phyloP scores from a whole-genome alignment of 352 stramenopile genomes.

The Phytophthora hybrid region DNA sequence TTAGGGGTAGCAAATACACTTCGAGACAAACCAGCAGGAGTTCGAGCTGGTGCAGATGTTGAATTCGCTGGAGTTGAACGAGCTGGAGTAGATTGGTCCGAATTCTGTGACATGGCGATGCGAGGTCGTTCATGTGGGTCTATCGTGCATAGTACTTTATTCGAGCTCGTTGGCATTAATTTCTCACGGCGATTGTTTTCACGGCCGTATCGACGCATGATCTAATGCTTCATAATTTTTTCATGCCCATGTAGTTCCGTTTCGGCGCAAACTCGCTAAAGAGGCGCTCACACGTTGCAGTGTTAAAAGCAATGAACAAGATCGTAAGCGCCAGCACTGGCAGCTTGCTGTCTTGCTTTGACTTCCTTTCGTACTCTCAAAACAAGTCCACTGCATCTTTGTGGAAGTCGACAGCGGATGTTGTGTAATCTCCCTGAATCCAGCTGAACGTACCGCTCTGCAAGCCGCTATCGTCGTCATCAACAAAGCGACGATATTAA shows the following conservation, averaged over 20 bases:
- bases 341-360: slow-evolving; percentile 11
- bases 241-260: slow-evolving; percentile 14
- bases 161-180: slow-evolving; percentile 12
- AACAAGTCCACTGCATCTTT: neutral
- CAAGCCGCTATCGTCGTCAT: slow-evolving; percentile 6
- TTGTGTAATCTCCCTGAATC: slow-evolving; percentile 8
- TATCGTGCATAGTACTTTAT: slow-evolving; percentile 8
- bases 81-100: slow-evolving; percentile 1
- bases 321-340: slow-evolving; percentile 20
- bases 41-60: neutral
- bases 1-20: too few relatives aligned
- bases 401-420: slow-evolving; percentile 1
- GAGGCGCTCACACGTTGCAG: slow-evolving; percentile 34
- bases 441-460: slow-evolving; percentile 8
- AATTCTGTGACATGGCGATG: slow-evolving; percentile 4
- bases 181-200: slow-evolving; percentile 12
- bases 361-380: slow-evolving; percentile 8
- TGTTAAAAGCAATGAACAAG: slow-evolving; percentile 39
- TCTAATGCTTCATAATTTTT: slow-evolving; percentile 11
- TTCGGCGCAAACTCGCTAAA: slow-evolving; percentile 33
- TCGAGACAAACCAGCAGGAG: neutral
- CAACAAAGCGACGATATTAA: slow-evolving; percentile 12
- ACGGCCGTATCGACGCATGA: slow-evolving; percentile 7
- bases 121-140: neutral
- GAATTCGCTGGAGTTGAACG: neutral